These are phyloP conservation scores for Sporothrix pseudoabietina DNA, from an alignment of 2,329 filamentous ascomycete genomes.

Conservation along the genomic window DNA sequence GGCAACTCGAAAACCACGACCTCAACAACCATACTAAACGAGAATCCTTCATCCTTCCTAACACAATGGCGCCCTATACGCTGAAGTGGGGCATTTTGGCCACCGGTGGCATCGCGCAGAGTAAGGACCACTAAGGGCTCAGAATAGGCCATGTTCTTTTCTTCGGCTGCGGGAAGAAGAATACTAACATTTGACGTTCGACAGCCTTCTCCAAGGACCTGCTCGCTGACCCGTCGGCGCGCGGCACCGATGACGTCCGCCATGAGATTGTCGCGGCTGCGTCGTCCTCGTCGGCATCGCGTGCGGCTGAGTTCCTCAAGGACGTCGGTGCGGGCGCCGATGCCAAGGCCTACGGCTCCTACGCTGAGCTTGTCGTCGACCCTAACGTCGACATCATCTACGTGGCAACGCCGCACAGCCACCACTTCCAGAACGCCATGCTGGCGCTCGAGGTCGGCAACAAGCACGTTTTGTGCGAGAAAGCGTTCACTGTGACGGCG, in stretches of 20 bases:
- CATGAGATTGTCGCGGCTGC: conserved; percentile 80
- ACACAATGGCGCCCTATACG: conserved; percentile 46
- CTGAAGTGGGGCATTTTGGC: conserved; percentile 64
- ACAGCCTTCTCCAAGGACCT: conserved; percentile 74
- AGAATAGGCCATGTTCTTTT: background rate
- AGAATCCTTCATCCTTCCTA: conserved; percentile 30
- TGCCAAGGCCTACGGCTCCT: conserved; percentile 76
- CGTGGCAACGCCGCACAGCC: conserved; percentile 86
- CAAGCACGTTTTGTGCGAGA: conserved; percentile 89
- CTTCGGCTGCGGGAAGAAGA: too few species aligned
- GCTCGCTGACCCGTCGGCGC: conserved; percentile 69
- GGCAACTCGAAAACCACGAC: background rate
- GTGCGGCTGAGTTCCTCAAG: conserved; percentile 72
- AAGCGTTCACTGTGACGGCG: conserved; percentile 84
- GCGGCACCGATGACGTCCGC: conserved; percentile 69
- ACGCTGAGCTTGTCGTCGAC: conserved; percentile 78
- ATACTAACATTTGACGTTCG: background rate
- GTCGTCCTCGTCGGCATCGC: conserved; percentile 71
- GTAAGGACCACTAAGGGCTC: conserved; percentile 44
- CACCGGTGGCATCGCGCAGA: conserved; percentile 61
- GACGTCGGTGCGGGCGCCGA: conserved; percentile 65
- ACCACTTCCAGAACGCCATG: conserved; percentile 90
- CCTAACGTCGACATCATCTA: conserved; percentile 82
- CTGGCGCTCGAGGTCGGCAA: conserved; percentile 74
- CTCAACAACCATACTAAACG: background rate